Conservation (phyloP, 306 rosid genomes). For the Trichosanthes truncata region DNA sequence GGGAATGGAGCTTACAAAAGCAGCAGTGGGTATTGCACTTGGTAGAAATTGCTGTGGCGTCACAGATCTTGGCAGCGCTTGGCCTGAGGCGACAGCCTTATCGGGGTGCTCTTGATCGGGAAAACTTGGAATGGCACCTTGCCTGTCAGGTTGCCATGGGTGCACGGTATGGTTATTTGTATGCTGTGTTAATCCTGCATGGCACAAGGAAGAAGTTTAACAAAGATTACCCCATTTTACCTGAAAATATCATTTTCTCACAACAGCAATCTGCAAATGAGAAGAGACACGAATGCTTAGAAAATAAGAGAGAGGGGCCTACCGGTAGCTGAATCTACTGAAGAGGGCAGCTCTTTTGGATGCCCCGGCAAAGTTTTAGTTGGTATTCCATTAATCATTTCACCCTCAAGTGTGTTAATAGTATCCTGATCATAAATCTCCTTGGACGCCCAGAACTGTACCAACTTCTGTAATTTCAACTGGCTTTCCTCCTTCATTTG, state of each 20-base stretch:
- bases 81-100: constrained; percentile 45
- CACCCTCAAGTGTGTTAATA: constrained; percentile 55
- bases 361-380: constrained; percentile 47
- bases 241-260: neutral
- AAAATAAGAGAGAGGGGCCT: neutral
- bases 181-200: constrained; percentile 47
- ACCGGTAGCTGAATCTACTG: constrained; percentile 61
- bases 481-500: constrained; percentile 80
- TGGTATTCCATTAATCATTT: constrained; percentile 69
- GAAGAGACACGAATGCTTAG: neutral
- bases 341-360: constrained; percentile 45
- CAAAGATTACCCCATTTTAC: neutral
- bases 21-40: constrained; percentile 38
- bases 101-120: constrained; percentile 65
- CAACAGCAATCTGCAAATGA: neutral
- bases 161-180: constrained; percentile 32
- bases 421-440: constrained; percentile 70
- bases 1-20: constrained; percentile 54
- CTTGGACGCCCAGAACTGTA: constrained; percentile 91
- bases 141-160: constrained; percentile 78
- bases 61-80: constrained; percentile 36
- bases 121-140: constrained; percentile 34
- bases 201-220: constrained; percentile 3
- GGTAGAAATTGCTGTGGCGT: constrained; percentile 60
- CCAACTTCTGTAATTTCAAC: constrained; percentile 72